Evolutionary conservation across 169 alveolate genomes (phyloP).

Genomic region (Eimeria praecox): DNA sequence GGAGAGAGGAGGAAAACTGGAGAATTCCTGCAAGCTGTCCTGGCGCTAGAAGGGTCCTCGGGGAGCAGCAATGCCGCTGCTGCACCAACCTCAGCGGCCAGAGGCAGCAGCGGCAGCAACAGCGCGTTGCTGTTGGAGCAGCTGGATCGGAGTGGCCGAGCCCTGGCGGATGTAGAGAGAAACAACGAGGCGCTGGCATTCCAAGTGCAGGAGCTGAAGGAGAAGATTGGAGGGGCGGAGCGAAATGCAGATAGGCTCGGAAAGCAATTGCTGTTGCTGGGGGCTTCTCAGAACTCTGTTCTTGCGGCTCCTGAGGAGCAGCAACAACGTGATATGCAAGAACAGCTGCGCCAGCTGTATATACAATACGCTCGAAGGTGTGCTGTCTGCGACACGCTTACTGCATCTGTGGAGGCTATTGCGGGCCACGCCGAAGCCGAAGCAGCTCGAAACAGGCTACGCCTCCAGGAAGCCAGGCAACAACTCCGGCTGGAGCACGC

Average conservation of each 20-base stretch:
- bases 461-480: constrained; percentile 60
- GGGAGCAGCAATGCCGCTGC: not conserved
- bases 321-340: constrained; percentile 57
- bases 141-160: constrained; percentile 2
- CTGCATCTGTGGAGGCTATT: constrained; percentile 49
- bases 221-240: constrained; percentile 9
- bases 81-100: not conserved
- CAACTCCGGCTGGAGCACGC: constrained; percentile 43
- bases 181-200: constrained; percentile 34
- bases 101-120: constrained; percentile 6
- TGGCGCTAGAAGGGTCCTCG: not conserved
- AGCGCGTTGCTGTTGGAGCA: constrained; percentile 63
- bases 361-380: constrained; percentile 60
- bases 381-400: constrained; percentile 65
- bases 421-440: constrained; percentile 60
- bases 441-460: constrained; percentile 51
- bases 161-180: constrained; percentile 13
- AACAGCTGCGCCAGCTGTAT: constrained; percentile 67
- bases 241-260: constrained; percentile 50
- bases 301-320: constrained; percentile 14
- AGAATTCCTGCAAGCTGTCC: not conserved
- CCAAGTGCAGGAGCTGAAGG: constrained; percentile 59
- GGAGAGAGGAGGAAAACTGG: not conserved
- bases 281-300: constrained; percentile 33
- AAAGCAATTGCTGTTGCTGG: constrained; percentile 55